Conservation (phyloP, 2,329 filamentous ascomycete genomes). For the Ophiostoma triangulosporum region DNA sequence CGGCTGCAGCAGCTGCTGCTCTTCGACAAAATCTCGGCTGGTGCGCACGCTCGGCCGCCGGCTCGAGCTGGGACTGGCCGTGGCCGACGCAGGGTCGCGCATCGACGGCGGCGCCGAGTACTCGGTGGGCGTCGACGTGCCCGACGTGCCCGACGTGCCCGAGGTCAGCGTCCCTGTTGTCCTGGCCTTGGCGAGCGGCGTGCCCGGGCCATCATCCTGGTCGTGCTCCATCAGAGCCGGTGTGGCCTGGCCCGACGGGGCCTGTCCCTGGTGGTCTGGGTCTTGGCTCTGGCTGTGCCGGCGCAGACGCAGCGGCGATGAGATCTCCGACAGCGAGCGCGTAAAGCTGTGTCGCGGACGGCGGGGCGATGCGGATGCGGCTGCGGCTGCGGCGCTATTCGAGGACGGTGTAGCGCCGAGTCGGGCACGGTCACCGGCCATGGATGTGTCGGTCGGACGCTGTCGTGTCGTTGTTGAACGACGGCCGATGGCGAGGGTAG, state of each 20-base stretch:
- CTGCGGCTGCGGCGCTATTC: neutral
- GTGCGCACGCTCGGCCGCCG: slow-evolving; percentile 8
- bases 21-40: neutral
- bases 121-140: slow-evolving; percentile 10
- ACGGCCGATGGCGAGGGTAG: too few relatives aligned
- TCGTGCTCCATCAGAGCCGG: neutral
- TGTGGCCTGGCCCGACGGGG: neutral
- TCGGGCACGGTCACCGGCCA: neutral
- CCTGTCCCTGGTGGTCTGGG: slow-evolving; percentile 21
- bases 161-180: neutral
- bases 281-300: slow-evolving; percentile 23
- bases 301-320: slow-evolving; percentile 31
- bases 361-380: slow-evolving; percentile 19
- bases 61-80: slow-evolving; percentile 7
- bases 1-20: neutral
- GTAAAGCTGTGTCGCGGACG: slow-evolving; percentile 38
- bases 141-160: slow-evolving; percentile 16
- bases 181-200: slow-evolving; percentile 1
- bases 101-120: neutral
- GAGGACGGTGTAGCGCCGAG: neutral
- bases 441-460: neutral
- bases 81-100: neutral
- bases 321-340: slow-evolving; percentile 41
- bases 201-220: neutral
- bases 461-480: neutral